Percentiles rank a stretch among this genome's conserved stretches.
These are phyloP conservation scores for Xylariaceae sp. DNA, from an alignment of 2,329 filamentous ascomycete genomes.

Conservation along the genomic window DNA sequence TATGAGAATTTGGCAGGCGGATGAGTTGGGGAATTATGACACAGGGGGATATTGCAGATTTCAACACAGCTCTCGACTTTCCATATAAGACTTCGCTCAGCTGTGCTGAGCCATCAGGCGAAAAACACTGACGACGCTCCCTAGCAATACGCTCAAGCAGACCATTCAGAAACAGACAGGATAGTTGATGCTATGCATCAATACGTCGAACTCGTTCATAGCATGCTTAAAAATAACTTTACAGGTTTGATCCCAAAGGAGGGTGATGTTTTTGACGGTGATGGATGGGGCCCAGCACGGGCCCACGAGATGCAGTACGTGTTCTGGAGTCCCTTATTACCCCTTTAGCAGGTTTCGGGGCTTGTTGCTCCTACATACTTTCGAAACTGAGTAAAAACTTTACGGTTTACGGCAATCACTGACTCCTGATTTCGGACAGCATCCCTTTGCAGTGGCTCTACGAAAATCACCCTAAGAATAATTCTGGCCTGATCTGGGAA, in stretches of 20 bases:
- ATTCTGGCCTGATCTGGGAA: conserved; percentile 47
- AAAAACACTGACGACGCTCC: conserved; percentile 30
- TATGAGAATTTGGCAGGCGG: neutral
- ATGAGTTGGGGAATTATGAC: too few species aligned
- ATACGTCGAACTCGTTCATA: conserved; percentile 57
- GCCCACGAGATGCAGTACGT: conserved; percentile 50
- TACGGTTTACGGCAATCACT: too few species aligned
- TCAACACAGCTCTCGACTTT: neutral
- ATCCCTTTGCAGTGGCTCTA: conserved; percentile 49
- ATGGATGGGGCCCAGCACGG: conserved; percentile 45
- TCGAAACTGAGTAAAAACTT: too few species aligned
- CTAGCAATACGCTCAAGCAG: conserved; percentile 55
- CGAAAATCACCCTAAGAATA: conserved; percentile 43
- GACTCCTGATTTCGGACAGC: neutral
- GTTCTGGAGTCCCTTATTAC: too few species aligned
- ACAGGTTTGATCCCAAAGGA: conserved; percentile 55
- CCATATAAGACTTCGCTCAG: neutral
- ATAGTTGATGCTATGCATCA: conserved; percentile 57
- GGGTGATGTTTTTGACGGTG: conserved; percentile 50
- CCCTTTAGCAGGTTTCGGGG: too few species aligned
- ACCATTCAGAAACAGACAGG: conserved; percentile 48
- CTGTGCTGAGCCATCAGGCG: neutral
- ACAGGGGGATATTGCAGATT: too few species aligned
- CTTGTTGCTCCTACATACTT: too few species aligned
- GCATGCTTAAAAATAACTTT: conserved; percentile 61